A percentile compares a stretch with the other conserved stretches of the same genome.
phyloP scores from a whole-genome alignment of 1,139 yeast species.

The Oligophagozyma castellii region DNA sequence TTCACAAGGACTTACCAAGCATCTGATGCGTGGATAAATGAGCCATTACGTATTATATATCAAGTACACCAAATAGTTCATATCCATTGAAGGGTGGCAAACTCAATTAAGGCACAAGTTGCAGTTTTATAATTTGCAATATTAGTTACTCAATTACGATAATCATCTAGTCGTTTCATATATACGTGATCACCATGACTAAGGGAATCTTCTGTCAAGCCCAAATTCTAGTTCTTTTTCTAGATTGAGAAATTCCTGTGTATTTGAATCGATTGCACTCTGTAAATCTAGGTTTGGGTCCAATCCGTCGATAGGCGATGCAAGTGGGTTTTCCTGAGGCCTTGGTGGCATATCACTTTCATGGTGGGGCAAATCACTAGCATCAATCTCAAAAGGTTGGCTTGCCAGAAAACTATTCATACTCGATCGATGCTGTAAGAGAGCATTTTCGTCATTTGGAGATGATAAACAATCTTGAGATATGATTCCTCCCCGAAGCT shows the following conservation, averaged over 20 bases:
- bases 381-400: conserved; percentile 22
- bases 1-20: no score
- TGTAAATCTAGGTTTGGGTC: conserved; percentile 4
- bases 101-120: no score
- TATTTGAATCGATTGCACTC: conserved; percentile 11
- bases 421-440: conserved; percentile 5
- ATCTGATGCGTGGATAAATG: no score
- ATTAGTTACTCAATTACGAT: no score
- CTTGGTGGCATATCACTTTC: conserved; percentile 31
- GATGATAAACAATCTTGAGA: conserved; percentile 6
- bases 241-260: conserved; percentile 29
- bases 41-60: no score
- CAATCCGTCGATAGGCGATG: conserved; percentile 12
- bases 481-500: conserved; percentile 1
- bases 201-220: conserved; percentile 31
- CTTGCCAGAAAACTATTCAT: conserved; percentile 18
- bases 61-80: no score
- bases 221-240: conserved; percentile 51
- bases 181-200: no score
- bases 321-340: conserved; percentile 27
- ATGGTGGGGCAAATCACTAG: conserved; percentile 28
- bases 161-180: no score
- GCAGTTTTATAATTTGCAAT: no score
- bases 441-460: conserved; percentile 6
- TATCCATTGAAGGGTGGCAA: no score